Percentiles rank a stretch among this genome's conserved stretches.
phyloP scores from a whole-genome alignment of 371 early-diverging fungal species.

The Racocetra persica region DNA sequence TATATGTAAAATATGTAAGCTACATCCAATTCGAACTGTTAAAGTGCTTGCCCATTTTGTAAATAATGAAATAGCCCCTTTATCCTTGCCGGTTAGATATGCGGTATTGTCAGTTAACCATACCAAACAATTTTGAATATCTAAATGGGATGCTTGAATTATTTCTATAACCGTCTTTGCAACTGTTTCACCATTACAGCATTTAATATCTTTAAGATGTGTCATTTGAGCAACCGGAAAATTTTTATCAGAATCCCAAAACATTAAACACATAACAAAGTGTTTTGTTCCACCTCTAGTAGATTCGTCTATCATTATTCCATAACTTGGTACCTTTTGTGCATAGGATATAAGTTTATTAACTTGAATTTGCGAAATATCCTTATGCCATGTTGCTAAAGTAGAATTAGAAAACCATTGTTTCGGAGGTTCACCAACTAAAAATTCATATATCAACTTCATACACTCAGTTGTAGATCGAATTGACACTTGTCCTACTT shows the following conservation, averaged over 20 bases:
- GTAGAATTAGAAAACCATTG: background rate
- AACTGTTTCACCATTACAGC: no score
- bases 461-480: background rate
- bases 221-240: no score
- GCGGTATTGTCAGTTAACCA: background rate
- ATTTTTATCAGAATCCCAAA: no score
- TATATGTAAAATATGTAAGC: background rate
- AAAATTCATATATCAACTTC: slow-evolving; percentile 24
- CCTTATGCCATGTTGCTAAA: background rate
- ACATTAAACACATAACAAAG: background rate
- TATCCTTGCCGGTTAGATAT: background rate
- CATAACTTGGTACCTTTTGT: background rate
- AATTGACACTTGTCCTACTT: slow-evolving; percentile 17
- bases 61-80: background rate
- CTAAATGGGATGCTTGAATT: background rate
- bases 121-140: background rate
- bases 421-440: slow-evolving; percentile 2
- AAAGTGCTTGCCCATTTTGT: background rate
- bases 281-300: slow-evolving; percentile 1
- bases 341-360: background rate
- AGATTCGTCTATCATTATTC: slow-evolving; percentile 15
- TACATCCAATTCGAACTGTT: background rate
- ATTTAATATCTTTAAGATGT: no score
- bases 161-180: no score
- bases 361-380: background rate